These are phyloP conservation scores for Cinchona pubescens DNA, from an alignment of 257 asterid species.

Conservation along the genomic window DNA sequence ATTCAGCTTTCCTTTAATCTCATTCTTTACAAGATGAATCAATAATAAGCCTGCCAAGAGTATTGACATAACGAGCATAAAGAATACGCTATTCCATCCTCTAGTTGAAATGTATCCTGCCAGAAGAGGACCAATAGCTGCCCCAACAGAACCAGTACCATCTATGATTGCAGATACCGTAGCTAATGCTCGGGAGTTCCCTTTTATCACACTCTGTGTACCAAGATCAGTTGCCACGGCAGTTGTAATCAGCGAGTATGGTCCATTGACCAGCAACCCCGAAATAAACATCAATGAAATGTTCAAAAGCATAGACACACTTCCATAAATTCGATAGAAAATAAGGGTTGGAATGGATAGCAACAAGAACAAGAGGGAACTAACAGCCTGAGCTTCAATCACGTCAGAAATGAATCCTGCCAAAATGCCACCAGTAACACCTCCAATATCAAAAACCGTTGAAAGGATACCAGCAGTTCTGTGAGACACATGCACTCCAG, in stretches of 20 bases:
- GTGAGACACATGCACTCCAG: conserved; percentile 73
- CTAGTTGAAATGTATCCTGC: conserved; percentile 89
- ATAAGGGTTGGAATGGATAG: conserved; percentile 76
- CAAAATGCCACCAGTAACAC: conserved; percentile 79
- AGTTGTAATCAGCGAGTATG: conserved; percentile 84
- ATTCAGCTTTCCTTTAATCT: conserved; percentile 52
- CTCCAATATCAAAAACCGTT: conserved; percentile 81
- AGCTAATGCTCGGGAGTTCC: conserved; percentile 81
- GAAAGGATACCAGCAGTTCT: conserved; percentile 84
- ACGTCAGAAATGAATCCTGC: conserved; percentile 76
- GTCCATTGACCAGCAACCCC: conserved; percentile 86
- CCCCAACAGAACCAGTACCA: conserved; percentile 96
- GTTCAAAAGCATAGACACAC: conserved; percentile 64
- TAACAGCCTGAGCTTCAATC: conserved; percentile 81
- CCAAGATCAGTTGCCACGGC: conserved; percentile 98
- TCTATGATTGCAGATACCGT: conserved; percentile 92
- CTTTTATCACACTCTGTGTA: conserved; percentile 54
- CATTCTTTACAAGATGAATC: conserved; percentile 58
- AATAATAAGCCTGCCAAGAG: conserved; percentile 49
- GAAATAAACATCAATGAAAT: conserved; percentile 55
- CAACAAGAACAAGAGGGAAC: conserved; percentile 53
- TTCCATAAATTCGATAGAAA: conserved; percentile 66
- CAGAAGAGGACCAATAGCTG: conserved; percentile 87
- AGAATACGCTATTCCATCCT: conserved; percentile 91
- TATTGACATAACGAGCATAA: conserved; percentile 66